Evolutionary conservation across 225 moss, liverwort and hornwort genomes (phyloP).

Genomic region (Rhytidiadelphus loreus): DNA sequence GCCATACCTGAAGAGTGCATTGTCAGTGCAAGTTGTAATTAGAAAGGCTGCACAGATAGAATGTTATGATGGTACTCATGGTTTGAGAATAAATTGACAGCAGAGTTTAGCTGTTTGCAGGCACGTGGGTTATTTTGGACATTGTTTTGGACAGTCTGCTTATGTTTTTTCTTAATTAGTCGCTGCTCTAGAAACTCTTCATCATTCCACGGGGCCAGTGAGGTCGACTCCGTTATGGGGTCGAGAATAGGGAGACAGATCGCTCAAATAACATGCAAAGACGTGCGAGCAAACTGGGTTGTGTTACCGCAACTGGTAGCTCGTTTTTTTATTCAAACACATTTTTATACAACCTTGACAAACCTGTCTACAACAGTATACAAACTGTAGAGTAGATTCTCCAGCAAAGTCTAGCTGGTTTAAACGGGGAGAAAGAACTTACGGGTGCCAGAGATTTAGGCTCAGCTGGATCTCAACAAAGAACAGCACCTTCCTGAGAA

Average conservation of each 20-base stretch:
- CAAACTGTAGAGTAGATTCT: background rate
- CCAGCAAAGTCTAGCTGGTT: background rate
- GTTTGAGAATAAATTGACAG: background rate
- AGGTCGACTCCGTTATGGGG: background rate
- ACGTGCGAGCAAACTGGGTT: background rate
- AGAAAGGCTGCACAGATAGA: background rate
- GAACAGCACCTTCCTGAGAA: background rate
- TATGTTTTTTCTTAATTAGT: background rate
- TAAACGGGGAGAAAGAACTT: background rate
- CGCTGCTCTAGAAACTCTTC: background rate
- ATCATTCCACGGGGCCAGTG: background rate
- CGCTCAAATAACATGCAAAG: background rate
- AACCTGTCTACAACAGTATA: background rate
- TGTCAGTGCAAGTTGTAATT: background rate
- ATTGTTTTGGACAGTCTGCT: background rate
- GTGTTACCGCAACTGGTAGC: background rate
- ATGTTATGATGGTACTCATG: background rate
- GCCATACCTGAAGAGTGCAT: background rate
- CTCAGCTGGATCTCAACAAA: background rate
- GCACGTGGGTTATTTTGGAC: background rate
- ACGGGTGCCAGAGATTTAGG: background rate
- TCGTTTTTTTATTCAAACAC: background rate
- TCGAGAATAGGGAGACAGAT: background rate
- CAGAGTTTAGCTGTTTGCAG: background rate
- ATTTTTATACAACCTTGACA: background rate